Conservation (phyloP, 108 stramenopile genomes). For the Chaetoceros tenuissimus region DNA sequence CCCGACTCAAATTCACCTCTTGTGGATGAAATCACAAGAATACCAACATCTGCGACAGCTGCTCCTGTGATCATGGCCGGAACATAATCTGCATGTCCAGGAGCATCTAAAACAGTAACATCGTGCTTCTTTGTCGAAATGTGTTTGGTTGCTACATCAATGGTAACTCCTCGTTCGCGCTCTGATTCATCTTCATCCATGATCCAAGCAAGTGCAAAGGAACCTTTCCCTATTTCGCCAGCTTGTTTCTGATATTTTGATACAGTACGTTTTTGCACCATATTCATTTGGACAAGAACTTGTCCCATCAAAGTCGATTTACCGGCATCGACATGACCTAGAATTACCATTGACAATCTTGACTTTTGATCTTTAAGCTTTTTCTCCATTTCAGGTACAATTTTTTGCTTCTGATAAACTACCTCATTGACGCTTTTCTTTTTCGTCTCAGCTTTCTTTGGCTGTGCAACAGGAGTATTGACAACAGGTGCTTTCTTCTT, state of each 20-base stretch:
- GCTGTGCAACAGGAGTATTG: not conserved
- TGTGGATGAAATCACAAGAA: slow-evolving; percentile 86
- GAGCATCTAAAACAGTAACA: slow-evolving; percentile 95
- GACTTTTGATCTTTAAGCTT: not conserved
- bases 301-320: slow-evolving; percentile 91
- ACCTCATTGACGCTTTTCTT: not conserved
- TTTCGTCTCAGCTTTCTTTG: not conserved
- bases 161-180: slow-evolving; percentile 98
- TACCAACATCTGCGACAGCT: slow-evolving; percentile 93
- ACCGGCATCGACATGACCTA: slow-evolving; percentile 90
- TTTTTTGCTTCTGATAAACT: not conserved
- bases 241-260: slow-evolving; percentile 90
- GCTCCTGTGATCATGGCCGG: slow-evolving; percentile 99
- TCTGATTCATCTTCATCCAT: slow-evolving; percentile 97
- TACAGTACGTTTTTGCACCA: slow-evolving; percentile 80
- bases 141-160: slow-evolving; percentile 96
- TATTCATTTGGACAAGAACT: slow-evolving; percentile 45
- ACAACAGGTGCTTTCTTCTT: too few relatives aligned
- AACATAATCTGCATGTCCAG: slow-evolving; percentile 92
- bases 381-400: slow-evolving; percentile 1
- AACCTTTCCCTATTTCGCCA: slow-evolving; percentile 69
- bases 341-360: slow-evolving; percentile 26
- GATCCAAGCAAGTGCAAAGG: slow-evolving; percentile 85
- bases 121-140: slow-evolving; percentile 83
- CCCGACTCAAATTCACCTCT: slow-evolving; percentile 89